Percentiles rank a stretch among this genome's conserved stretches.
phyloP scores from a whole-genome alignment of 2,329 filamentous ascomycete genomes.

The Fusarium phyllophilum region DNA sequence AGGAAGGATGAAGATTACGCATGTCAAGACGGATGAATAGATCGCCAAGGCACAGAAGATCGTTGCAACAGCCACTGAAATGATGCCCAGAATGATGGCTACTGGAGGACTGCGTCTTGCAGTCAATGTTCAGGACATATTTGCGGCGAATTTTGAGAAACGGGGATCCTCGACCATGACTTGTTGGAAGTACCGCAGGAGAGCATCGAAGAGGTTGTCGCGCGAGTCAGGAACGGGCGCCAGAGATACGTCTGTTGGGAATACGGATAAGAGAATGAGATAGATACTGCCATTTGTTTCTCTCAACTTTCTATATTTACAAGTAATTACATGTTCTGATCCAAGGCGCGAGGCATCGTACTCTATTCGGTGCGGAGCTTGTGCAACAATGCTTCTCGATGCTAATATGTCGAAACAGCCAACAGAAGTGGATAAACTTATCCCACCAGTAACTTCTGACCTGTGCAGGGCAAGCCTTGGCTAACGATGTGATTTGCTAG shows the following conservation, averaged over 20 bases:
- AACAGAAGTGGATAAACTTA: neutral
- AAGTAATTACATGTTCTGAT: too few relatives aligned
- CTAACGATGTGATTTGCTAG: neutral
- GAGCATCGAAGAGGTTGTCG: neutral
- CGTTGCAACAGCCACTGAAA: neutral
- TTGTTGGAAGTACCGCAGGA: neutral
- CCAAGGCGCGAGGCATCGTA: accelerated
- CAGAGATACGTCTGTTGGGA: neutral
- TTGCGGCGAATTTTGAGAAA: neutral
- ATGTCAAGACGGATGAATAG: neutral
- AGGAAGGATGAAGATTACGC: neutral
- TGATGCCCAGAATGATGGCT: neutral
- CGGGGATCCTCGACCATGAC: neutral
- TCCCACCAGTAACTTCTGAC: neutral
- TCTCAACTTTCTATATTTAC: accelerated
- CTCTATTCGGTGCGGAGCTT: neutral
- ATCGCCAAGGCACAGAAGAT: neutral
- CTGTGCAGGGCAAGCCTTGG: neutral
- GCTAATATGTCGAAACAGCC: neutral
- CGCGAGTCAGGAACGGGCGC: neutral
- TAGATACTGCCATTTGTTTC: neutral
- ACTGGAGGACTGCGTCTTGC: neutral
- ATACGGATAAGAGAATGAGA: accelerated
- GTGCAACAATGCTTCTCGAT: neutral
- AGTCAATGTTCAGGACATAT: neutral